Percentiles rank a stretch among this genome's conserved stretches.
Conservation (phyloP, 345 rosid genomes). For the Corchorus olitorius region DNA sequence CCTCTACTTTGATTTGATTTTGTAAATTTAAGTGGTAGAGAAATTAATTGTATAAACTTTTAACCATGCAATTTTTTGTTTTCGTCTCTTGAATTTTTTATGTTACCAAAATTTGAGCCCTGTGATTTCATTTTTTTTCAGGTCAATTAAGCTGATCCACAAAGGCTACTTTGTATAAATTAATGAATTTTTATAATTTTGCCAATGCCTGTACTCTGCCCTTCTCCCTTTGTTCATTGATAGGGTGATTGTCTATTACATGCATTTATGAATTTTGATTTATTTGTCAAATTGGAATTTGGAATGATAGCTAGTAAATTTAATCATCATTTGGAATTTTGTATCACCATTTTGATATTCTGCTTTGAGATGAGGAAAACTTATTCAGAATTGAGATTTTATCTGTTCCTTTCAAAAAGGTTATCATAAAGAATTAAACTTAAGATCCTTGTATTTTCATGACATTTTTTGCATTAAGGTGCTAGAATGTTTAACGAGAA, state of each 20-base stretch:
- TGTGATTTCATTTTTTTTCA: constrained; percentile 6
- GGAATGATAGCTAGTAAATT: background rate
- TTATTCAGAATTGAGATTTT: background rate
- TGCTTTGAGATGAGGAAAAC: background rate
- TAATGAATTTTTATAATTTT: background rate
- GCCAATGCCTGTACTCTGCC: background rate
- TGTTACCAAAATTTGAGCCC: background rate
- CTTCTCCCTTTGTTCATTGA: background rate
- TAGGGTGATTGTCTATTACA: background rate
- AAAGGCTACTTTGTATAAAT: background rate
- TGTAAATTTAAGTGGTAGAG: background rate
- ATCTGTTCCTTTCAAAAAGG: background rate
- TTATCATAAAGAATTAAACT: background rate
- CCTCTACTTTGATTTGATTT: background rate
- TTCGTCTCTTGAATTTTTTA: background rate
- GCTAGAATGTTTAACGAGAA: background rate
- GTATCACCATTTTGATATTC: constrained; percentile 3
- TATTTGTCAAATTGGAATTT: background rate
- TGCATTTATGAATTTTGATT: constrained; percentile 1
- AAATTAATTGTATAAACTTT: background rate
- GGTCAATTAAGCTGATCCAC: background rate
- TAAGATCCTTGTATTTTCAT: background rate
- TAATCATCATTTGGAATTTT: background rate
- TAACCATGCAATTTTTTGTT: background rate
- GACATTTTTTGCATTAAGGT: background rate